Evolutionary conservation across 129 eudicot genomes (phyloP).

Genomic region (Lonicera japonica): DNA sequence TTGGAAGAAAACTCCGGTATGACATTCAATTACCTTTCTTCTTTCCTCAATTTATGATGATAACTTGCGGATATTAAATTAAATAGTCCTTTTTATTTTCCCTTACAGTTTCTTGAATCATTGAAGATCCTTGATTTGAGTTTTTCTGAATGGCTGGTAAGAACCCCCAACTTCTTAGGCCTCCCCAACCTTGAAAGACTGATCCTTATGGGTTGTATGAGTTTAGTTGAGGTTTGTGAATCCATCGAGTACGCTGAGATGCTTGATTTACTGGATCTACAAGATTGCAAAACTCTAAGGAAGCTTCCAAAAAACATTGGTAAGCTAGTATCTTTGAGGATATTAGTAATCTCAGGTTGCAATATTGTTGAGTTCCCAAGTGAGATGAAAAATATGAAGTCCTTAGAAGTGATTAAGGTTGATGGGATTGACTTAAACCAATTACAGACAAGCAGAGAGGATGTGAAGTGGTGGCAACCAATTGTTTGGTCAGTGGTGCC

Average conservation of each 20-base stretch:
- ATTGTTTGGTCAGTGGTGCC: neutral
- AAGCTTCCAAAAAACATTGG: neutral
- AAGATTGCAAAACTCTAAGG: constrained; percentile 5
- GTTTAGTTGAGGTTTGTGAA: neutral
- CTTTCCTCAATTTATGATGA: no score
- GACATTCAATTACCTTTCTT: no score
- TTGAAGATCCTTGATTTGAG: constrained; percentile 15
- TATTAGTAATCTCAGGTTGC: constrained; percentile 3
- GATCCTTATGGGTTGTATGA: neutral
- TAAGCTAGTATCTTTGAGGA: neutral
- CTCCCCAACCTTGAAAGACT: constrained; percentile 6
- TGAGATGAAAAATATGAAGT: neutral
- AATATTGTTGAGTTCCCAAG: neutral
- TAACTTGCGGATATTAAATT: no score
- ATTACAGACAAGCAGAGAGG: neutral
- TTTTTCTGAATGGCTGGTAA: neutral
- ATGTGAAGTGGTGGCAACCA: neutral
- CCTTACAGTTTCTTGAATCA: constrained; percentile 1
- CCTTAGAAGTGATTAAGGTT: neutral
- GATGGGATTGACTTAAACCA: neutral
- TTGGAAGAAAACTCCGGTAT: neutral
- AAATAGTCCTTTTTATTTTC: no score
- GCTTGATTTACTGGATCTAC: neutral
- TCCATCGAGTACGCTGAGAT: neutral
- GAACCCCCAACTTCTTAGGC: neutral